Conservation (phyloP, 2,329 filamentous ascomycete species). For the Neoascochyta sp. region DNA sequence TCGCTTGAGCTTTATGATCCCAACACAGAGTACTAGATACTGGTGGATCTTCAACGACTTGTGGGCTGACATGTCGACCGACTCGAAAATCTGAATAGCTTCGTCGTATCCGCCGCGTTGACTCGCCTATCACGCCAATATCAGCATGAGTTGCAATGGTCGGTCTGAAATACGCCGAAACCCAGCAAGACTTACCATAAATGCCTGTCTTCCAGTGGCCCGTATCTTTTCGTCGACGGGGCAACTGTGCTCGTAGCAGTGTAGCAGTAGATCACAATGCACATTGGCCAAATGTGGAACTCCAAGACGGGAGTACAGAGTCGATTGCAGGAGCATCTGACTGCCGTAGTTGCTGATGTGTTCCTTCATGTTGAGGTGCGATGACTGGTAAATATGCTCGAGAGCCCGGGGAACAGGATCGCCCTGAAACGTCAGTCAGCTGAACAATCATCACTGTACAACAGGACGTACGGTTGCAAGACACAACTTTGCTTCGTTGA, state of each 20-base stretch:
- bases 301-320: conserved; percentile 73
- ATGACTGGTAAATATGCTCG: conserved; percentile 77
- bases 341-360: conserved; percentile 71
- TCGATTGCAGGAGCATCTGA: conserved; percentile 67
- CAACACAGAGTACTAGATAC: conserved; percentile 64
- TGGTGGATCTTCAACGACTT: conserved; percentile 76
- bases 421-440: conserved; percentile 43
- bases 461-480: conserved; percentile 64
- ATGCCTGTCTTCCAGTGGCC: conserved; percentile 67
- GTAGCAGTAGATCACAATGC: conserved; percentile 69
- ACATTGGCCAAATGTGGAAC: conserved; percentile 56
- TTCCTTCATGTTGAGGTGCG: conserved; percentile 74
- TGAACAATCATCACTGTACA: too few species aligned
- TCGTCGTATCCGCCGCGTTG: conserved; percentile 68
- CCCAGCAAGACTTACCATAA: conserved; percentile 47
- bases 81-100: conserved; percentile 59
- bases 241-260: conserved; percentile 62
- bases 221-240: conserved; percentile 77
- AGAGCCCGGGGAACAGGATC: conserved; percentile 60
- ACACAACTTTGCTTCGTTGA: conserved; percentile 80
- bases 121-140: too few species aligned
- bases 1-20: conserved; percentile 61
- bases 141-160: conserved; percentile 1
- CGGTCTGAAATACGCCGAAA: too few species aligned
- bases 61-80: conserved; percentile 58